These are phyloP conservation scores for Jaminaea rosea DNA, from an alignment of 1,284 basidiomycete genomes.

Conservation along the genomic window DNA sequence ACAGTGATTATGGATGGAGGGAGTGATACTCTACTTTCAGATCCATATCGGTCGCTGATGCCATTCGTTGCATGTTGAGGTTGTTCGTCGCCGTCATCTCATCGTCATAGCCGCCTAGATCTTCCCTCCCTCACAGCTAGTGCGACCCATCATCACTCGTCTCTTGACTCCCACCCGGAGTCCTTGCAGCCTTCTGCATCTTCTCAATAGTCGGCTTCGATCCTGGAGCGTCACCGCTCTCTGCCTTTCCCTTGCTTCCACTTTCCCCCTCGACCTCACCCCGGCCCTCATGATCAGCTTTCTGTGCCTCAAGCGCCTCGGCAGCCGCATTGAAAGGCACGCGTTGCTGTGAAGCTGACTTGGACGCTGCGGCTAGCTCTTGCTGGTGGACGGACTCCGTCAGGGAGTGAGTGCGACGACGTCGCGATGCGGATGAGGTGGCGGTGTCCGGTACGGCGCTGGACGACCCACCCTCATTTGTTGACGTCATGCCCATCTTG, in stretches of 20 bases:
- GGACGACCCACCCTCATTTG: too few species aligned
- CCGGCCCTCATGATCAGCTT: neutral
- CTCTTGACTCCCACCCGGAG: neutral
- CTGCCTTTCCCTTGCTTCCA: neutral
- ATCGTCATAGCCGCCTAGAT: too few species aligned
- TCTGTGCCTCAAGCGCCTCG: neutral
- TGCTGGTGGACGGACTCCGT: neutral
- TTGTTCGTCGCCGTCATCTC: too few species aligned
- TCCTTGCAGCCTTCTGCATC: neutral
- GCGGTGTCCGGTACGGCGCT: neutral
- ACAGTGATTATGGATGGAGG: too few species aligned
- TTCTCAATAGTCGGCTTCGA: neutral
- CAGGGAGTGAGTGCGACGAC: slow-evolving; percentile 1
- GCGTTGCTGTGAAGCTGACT: neutral
- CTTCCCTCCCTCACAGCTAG: too few species aligned
- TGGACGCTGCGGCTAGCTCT: neutral
- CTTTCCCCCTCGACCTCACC: neutral
- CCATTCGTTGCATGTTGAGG: too few species aligned
- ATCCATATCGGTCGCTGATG: too few species aligned
- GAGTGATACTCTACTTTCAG: too few species aligned
- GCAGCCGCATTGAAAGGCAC: neutral
- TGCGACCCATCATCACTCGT: neutral
- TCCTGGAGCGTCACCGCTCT: neutral
- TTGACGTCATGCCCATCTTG: neutral
- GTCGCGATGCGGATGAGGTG: neutral